A percentile compares a stretch with the other conserved stretches of the same genome.
phyloP scores from a whole-genome alignment of 2,329 filamentous ascomycete genomes.

The Ilyonectria sp. region DNA sequence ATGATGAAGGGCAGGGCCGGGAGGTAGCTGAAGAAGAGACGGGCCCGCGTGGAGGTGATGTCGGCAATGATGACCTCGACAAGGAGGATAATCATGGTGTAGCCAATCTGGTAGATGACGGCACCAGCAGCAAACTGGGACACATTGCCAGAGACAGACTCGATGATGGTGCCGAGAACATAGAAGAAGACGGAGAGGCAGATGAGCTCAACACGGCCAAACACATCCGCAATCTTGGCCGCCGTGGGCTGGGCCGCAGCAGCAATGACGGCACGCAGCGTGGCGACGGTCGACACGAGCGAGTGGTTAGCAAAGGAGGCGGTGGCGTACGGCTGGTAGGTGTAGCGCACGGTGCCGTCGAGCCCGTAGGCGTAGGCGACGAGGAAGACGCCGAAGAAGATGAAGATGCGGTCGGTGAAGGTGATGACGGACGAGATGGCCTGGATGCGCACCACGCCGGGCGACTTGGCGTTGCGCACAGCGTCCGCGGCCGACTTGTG shows the following conservation, averaged over 20 bases:
- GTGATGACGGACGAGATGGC: conserved; percentile 69
- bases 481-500: conserved; percentile 42
- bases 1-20: conserved; percentile 73
- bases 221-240: conserved; percentile 75
- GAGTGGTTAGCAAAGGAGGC: conserved; percentile 67
- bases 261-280: conserved; percentile 72
- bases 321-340: conserved; percentile 71
- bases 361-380: conserved; percentile 76
- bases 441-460: conserved; percentile 74
- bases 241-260: conserved; percentile 72
- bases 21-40: conserved; percentile 76
- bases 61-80: conserved; percentile 77
- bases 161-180: conserved; percentile 69
- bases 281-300: conserved; percentile 70
- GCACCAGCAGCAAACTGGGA: conserved; percentile 70
- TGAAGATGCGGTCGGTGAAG: conserved; percentile 64
- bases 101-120: conserved; percentile 75
- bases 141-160: conserved; percentile 65
- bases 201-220: conserved; percentile 73
- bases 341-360: conserved; percentile 69
- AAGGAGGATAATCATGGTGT: conserved; percentile 72
- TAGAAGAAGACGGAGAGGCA: conserved; percentile 74
- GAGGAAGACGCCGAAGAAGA: conserved; percentile 75
- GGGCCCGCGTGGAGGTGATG: conserved; percentile 73
- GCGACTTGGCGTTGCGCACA: conserved; percentile 54